Conservation (phyloP, 1,284 basidiomycete species). For the Exobasidium cylindrosporum region DNA sequence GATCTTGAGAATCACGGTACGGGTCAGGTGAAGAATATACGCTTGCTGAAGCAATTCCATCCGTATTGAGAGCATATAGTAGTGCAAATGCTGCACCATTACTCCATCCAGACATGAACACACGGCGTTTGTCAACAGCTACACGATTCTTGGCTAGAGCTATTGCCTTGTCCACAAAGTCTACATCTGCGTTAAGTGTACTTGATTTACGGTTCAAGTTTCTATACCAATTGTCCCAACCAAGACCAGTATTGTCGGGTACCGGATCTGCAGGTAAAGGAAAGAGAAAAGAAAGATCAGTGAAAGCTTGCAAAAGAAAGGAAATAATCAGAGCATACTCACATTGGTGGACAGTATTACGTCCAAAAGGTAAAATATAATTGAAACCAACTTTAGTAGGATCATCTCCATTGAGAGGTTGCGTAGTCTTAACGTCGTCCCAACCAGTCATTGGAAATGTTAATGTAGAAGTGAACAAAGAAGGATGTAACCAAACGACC, state of each 20-base stretch:
- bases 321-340: too few species aligned
- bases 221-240: slow-evolving; percentile 29
- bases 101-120: neutral
- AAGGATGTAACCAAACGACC: neutral
- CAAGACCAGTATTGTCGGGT: slow-evolving; percentile 19
- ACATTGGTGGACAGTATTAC: slow-evolving; percentile 22
- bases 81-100: slow-evolving; percentile 1
- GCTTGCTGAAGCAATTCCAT: slow-evolving; percentile 24
- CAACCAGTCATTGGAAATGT: neutral
- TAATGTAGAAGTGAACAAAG: neutral
- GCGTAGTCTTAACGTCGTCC: neutral
- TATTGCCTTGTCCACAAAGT: slow-evolving; percentile 23
- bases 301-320: too few species aligned
- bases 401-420: neutral
- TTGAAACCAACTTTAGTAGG: slow-evolving; percentile 19
- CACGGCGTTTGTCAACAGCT: neutral
- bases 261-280: too few species aligned
- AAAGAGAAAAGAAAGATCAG: too few species aligned
- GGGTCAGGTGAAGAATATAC: slow-evolving; percentile 27
- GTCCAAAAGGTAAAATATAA: slow-evolving; percentile 21
- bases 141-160: slow-evolving; percentile 10
- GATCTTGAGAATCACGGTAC: slow-evolving; percentile 25
- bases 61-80: slow-evolving; percentile 20
- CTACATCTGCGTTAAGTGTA: slow-evolving; percentile 21
- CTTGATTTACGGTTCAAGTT: slow-evolving; percentile 23